Evolutionary conservation across 257 asterid species (phyloP).

Genomic region (Penstemon eatonii): DNA sequence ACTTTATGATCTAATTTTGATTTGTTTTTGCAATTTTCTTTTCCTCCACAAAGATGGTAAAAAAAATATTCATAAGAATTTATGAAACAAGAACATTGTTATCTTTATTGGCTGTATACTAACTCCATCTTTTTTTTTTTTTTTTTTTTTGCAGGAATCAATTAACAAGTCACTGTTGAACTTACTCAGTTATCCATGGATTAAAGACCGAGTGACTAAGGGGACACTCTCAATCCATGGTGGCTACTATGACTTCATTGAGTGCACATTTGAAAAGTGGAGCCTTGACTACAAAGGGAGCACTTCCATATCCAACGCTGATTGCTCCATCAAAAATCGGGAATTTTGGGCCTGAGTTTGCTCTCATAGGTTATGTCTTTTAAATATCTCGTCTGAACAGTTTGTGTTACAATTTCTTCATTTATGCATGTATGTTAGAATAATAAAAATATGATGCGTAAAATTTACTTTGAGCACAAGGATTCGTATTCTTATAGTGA

Average conservation of each 20-base stretch:
- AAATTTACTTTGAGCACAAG: too few relatives aligned
- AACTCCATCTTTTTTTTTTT: background rate
- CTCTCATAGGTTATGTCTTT: constrained; percentile 6
- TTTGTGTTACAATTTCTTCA: constrained; percentile 14
- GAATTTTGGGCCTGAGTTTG: constrained; percentile 73
- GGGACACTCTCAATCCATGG: constrained; percentile 75
- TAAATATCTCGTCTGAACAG: constrained; percentile 1
- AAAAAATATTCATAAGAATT: too few relatives aligned
- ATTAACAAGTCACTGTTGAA: constrained; percentile 69
- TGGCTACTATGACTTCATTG: constrained; percentile 87
- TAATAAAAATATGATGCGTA: too few relatives aligned
- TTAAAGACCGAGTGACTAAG: constrained; percentile 63
- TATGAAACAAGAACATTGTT: background rate
- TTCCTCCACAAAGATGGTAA: background rate
- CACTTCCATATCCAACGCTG: constrained; percentile 33
- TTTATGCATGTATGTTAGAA: too few relatives aligned
- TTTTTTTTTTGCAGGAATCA: constrained; percentile 37
- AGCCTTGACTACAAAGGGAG: constrained; percentile 55
- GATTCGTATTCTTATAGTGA: too few relatives aligned
- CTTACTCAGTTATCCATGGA: constrained; percentile 83
- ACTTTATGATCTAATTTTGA: too few relatives aligned
- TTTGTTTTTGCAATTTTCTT: background rate
- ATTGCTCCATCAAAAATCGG: constrained; percentile 49
- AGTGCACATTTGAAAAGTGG: constrained; percentile 95
- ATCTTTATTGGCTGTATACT: background rate